phyloP scores from a whole-genome alignment of 257 asterid genomes.

The Fraxinus anomala region DNA sequence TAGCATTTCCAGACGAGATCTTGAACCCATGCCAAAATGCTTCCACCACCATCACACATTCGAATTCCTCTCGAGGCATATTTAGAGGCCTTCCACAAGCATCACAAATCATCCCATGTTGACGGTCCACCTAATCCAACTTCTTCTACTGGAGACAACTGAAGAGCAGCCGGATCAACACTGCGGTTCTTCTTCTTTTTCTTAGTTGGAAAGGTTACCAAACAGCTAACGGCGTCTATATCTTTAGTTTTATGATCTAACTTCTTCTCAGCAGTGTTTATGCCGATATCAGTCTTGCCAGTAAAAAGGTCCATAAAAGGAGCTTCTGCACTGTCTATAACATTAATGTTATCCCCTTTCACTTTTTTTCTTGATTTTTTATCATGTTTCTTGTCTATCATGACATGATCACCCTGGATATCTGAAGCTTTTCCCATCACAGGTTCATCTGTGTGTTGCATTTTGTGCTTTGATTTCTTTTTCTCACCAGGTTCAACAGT shows the following conservation, averaged over 20 bases:
- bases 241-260: conserved; percentile 25
- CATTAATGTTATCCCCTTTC: conserved; percentile 34
- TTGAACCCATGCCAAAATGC: background rate
- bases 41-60: background rate
- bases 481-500: conserved; percentile 22
- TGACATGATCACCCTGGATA: conserved; percentile 19
- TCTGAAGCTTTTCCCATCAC: conserved; percentile 29
- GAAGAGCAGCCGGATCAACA: conserved; percentile 40
- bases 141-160: conserved; percentile 44
- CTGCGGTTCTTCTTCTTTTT: conserved; percentile 42
- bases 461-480: conserved; percentile 46
- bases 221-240: conserved; percentile 36
- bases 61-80: background rate
- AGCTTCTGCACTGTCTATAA: conserved; percentile 61
- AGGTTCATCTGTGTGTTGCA: conserved; percentile 32
- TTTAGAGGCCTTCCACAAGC: background rate
- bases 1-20: background rate
- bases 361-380: conserved; percentile 40
- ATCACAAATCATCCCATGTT: conserved; percentile 58
- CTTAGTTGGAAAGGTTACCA: conserved; percentile 39
- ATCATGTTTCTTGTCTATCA: conserved; percentile 22
- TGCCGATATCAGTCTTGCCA: conserved; percentile 24
- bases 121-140: conserved; percentile 86
- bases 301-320: conserved; percentile 59
- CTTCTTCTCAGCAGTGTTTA: conserved; percentile 19